Percentiles rank a stretch among this genome's conserved stretches.
Conservation (phyloP, 768 basidiomycete species). For the Lactarius indigo region DNA sequence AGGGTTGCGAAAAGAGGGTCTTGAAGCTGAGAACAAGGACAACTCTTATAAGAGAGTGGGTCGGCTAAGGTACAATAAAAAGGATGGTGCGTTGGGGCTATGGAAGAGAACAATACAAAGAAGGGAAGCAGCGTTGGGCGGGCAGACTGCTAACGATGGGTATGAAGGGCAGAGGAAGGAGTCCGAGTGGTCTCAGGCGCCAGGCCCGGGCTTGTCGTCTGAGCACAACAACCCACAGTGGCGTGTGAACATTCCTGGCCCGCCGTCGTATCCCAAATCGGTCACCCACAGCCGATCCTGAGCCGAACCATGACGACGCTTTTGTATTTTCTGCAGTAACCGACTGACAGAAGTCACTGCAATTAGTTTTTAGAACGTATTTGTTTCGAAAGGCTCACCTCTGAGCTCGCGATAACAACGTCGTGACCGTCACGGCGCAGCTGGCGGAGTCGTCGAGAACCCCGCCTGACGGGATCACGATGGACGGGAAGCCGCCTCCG, state of each 20-base stretch:
- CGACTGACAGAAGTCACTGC: background rate
- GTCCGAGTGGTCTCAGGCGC: background rate
- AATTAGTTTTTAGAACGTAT: background rate
- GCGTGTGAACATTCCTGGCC: conserved; percentile 17
- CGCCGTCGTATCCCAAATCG: conserved; percentile 14
- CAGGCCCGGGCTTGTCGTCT: conserved; percentile 1
- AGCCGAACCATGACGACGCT: conserved; percentile 7
- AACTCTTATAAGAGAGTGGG: conserved; percentile 13
- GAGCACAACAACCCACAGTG: conserved; percentile 16
- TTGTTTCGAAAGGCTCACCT: background rate
- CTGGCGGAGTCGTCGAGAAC: background rate
- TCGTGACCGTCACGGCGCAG: background rate
- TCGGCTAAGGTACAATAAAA: background rate
- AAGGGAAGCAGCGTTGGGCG: conserved; percentile 1
- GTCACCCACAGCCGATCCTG: background rate
- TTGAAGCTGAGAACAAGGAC: background rate
- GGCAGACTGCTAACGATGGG: background rate
- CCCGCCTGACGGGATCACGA: background rate
- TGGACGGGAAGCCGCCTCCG: conserved; percentile 9
- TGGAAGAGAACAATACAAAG: conserved; percentile 12
- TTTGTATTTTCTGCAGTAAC: conserved; percentile 2
- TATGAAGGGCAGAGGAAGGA: conserved; percentile 1
- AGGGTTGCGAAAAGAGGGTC: background rate
- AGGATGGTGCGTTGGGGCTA: background rate
- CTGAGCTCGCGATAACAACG: background rate